Evolutionary conservation across 352 stramenopile species (phyloP), one percentile per base, ranked within the genome.

Genomic region (Pythium brassicae): DNA sequence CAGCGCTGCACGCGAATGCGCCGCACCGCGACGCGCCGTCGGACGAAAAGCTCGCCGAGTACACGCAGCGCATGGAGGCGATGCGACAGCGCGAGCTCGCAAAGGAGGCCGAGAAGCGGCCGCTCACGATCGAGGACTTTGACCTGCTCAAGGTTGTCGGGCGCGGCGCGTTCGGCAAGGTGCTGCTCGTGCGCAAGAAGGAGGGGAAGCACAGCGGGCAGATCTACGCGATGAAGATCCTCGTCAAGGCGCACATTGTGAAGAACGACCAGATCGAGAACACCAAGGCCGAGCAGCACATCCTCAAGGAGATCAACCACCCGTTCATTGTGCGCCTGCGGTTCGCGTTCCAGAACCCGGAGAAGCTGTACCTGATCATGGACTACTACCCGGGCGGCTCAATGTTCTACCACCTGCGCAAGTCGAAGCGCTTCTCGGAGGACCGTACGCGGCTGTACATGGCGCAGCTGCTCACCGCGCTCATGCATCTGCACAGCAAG

Each of bases 301-400:
- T 96, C 59, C 57, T 96, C 14, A 94, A 94, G 63, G 84, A 93
- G 55, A 96, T 94, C 61, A 92, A 79, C 68, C 87, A 96, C 50
- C 87, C 87, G 22, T 96, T 86, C 58, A 77, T 96, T 14, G 87
- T 95, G 34, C 86, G 83, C 1, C 54, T 96, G 39, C 84, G 86
- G 6, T 94, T 87, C 56, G 87, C 87, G 6, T 95, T 96, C 66
- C 87, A 96, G 62, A 96, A 93, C 58, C 46, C 80, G 0, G 85
- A 96, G 46, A 94, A 94, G 45, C 65, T 99, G 10, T 99, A 99
- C 62, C 68, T 98, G 53, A 92, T 98, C 50, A 97, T 97, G 83
- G 93, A 98, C 57, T 98, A 98, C 66, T 96, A 97, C 57, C 88
- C 87, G 5, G 87, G 87, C 29, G 87, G 87, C 3, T 94, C 83